Base-by-base conservation (phyloP, 2,329 filamentous ascomycete genomes). In the Metarhizium brunneum region DNA sequence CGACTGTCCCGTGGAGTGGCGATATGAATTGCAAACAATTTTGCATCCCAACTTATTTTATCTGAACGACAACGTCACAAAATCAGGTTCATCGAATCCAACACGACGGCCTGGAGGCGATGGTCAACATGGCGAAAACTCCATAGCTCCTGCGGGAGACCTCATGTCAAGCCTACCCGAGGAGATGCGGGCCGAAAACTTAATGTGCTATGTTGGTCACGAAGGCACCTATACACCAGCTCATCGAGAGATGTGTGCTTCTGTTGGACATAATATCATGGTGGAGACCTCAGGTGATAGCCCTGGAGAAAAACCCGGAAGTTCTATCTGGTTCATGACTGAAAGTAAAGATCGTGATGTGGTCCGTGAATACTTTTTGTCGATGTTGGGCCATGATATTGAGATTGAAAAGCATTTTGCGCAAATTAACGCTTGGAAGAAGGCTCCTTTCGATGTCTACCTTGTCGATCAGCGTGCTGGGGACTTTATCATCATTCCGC, bases 251-350 rank as follows among this genome's bases (percentile, higher is more conserved):
- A 99, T 99, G 94, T 99, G 94, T 70, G 94, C 90, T 13, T 95
- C 88, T 40, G 74, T 97, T 13, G 92, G 94, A 0, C 94, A 99
- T 62, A 99, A 99, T 66, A 92, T 99, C 63, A 97, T 99, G 94
- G 91, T 99, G 2, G 90, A 96, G 61, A 85, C 91, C 2, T 97
- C 92, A 1, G 75, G 83, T 2, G 75, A 81, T 18, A 82, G 86
- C 54, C 78, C 87, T 52, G 89, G 87, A 4, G 89, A 94, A 66
- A 88, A 85, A 60, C 82, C 87, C 2, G 94, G 94, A 2, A 95
- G 89, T 54, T 96, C 94, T 0, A 83, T 99, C 42, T 99, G 94
- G 94, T 96, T 97, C 68, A 97, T 99, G 94, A 97, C 94, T 0
- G 91, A 96, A 68, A 91, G 86, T 40, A 95, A 94, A 64, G 94